A percentile compares a stretch with the other conserved stretches of the same genome.
phyloP scores from a whole-genome alignment of 768 basidiomycete species.

The Leccinum broughii region DNA sequence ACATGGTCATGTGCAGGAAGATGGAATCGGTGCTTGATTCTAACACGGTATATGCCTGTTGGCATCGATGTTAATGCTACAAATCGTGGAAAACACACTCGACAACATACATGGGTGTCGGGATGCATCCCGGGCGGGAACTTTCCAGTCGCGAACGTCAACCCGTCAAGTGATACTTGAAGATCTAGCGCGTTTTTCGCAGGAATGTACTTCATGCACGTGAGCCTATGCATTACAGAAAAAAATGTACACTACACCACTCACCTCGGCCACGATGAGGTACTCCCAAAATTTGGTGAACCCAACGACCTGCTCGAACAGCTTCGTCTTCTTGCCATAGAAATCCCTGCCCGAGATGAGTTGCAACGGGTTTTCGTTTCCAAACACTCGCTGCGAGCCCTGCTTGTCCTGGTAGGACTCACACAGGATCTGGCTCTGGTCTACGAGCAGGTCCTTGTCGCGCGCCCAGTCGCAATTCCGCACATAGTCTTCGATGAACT shows the following conservation, averaged over 20 bases:
- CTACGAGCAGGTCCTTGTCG: slow-evolving; percentile 75
- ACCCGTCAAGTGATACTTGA: slow-evolving; percentile 87
- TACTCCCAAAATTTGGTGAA: slow-evolving; percentile 98
- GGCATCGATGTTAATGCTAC: neutral
- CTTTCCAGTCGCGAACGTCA: slow-evolving; percentile 77
- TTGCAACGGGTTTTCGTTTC: slow-evolving; percentile 63
- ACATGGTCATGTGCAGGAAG: slow-evolving; percentile 96
- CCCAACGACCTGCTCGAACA: slow-evolving; percentile 89
- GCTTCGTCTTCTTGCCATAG: slow-evolving; percentile 65
- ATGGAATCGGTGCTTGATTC: slow-evolving; percentile 93
- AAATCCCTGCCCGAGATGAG: slow-evolving; percentile 76
- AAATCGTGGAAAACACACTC: neutral
- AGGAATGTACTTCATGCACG: slow-evolving; percentile 46
- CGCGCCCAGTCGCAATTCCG: slow-evolving; percentile 90
- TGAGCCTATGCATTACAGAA: slow-evolving; percentile 37
- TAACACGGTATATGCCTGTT: slow-evolving; percentile 86
- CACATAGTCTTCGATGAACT: slow-evolving; percentile 79
- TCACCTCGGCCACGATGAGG: slow-evolving; percentile 90
- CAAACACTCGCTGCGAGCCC: slow-evolving; percentile 69
- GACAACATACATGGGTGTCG: slow-evolving; percentile 75
- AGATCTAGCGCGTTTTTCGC: slow-evolving; percentile 65
- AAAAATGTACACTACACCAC: slow-evolving; percentile 19
- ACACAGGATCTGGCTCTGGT: slow-evolving; percentile 88
- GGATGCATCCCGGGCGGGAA: slow-evolving; percentile 93
- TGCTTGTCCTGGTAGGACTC: slow-evolving; percentile 83